Evolutionary conservation across 2,329 filamentous ascomycete species (phyloP), one percentile per base, ranked within the genome.

Genomic region (Fusarium cyanostomum): DNA sequence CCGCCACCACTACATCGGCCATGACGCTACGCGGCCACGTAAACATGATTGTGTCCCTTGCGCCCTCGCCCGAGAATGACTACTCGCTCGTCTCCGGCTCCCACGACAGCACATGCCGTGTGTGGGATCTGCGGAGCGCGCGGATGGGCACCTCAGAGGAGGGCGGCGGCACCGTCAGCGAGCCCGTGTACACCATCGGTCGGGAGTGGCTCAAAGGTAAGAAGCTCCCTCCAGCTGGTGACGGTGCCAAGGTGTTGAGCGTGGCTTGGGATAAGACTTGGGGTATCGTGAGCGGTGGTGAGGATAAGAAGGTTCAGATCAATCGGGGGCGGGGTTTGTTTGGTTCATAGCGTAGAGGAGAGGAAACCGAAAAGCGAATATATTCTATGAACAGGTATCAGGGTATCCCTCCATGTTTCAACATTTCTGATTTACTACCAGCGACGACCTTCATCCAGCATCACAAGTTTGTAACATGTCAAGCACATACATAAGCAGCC

Each of bases 251-350:
- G 84, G 92, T 99, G 44, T 92, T 98, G 76, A 86, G 87, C 30
- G 91, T 98, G 6, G 85, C 83, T 57, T 99, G 95, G 95, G 92
- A 97, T 76, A 82, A 84, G 74, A 86, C 88, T 7, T 87, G 96
- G 73, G 96, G 95, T 1, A 94, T 99, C 74, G 90, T 97, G 39
- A 96, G 92, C 72, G 93, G 83, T 38, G 93, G 94, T 13, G 94
- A 98, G 83, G 95, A 99, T 74, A 97, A 95, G 81, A 89, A 87
- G 80, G 89, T 99, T 71, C 95, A 99, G 81, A 88, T 99, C 59
- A 97, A 99, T 77, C 84, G 85, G 67, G 89, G 87, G 15, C 82
- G 85, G 62, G 84, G 81, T 55, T 66, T 86, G 38, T 72, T 85
- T 39, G 71, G 74, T 30, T 71, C 73, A 72, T 79, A 74, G 66